Percentiles rank a stretch among this genome's conserved stretches.
These are phyloP conservation scores for Solanum hybrid DNA, from an alignment of 305 asterid species.

Conservation along the genomic window DNA sequence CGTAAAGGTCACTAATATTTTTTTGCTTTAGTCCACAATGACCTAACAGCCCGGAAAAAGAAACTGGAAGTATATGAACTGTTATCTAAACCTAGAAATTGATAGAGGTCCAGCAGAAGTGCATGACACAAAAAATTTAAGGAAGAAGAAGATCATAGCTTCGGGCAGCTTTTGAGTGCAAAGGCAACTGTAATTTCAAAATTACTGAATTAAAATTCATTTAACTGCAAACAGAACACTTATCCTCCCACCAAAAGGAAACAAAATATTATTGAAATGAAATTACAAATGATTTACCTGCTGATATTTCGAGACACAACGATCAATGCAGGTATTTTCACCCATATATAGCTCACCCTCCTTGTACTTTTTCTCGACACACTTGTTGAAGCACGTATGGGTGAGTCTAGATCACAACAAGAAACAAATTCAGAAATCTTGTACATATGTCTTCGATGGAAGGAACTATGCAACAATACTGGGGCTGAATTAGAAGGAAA, in stretches of 20 bases:
- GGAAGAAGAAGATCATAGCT: not conserved
- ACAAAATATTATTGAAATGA: not conserved
- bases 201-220: not conserved
- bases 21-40: not conserved
- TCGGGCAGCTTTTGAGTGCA: not conserved
- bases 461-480: not conserved
- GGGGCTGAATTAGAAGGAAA: not conserved
- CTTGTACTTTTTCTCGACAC: conserved; percentile 34
- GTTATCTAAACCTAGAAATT: not conserved
- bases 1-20: too few relatives aligned
- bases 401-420: conserved; percentile 34
- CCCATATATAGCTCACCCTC: conserved; percentile 35
- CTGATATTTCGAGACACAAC: conserved; percentile 41
- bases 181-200: not conserved
- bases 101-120: not conserved
- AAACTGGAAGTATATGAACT: not conserved
- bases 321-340: conserved; percentile 43
- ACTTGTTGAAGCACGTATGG: conserved; percentile 44
- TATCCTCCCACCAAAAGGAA: not conserved
- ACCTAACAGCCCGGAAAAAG: not conserved
- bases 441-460: not conserved
- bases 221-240: not conserved
- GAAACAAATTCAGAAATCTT: not conserved
- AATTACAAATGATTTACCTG: conserved; percentile 21
- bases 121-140: not conserved